Conservation (phyloP, 345 rosid genomes). For the Salix caprea region DNA sequence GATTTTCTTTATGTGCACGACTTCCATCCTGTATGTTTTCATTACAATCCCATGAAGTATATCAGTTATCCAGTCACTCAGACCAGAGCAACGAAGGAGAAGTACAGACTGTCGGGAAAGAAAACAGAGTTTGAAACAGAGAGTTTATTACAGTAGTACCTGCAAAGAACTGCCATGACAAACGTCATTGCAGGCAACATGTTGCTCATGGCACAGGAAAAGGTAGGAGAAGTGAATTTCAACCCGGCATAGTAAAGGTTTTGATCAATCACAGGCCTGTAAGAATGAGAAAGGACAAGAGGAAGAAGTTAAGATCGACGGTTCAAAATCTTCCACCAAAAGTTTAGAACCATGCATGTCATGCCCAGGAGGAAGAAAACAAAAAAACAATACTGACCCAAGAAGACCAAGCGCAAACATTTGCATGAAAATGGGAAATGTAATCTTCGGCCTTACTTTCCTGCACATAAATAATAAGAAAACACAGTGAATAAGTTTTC, state of each 20-base stretch:
- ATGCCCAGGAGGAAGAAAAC: background rate
- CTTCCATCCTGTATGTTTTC: slow-evolving; percentile 16
- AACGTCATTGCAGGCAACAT: slow-evolving; percentile 29
- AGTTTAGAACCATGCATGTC: background rate
- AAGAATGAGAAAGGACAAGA: background rate
- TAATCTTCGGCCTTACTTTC: slow-evolving; percentile 23
- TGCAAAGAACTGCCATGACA: slow-evolving; percentile 24
- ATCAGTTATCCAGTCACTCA: background rate
- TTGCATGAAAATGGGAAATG: slow-evolving; percentile 20
- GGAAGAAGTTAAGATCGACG: background rate
- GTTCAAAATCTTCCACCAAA: background rate
- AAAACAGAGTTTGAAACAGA: background rate
- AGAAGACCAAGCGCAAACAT: slow-evolving; percentile 21
- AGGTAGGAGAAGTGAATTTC: slow-evolving; percentile 24
- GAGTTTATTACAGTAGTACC: background rate
- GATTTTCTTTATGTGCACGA: slow-evolving; percentile 19
- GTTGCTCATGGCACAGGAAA: slow-evolving; percentile 27
- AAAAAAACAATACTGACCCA: slow-evolving; percentile 8
- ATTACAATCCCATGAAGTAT: background rate
- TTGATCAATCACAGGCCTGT: slow-evolving; percentile 30
- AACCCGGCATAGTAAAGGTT: slow-evolving; percentile 26
- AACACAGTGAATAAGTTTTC: background rate
- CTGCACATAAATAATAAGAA: background rate
- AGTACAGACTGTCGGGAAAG: background rate
- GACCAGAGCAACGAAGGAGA: background rate